Percentiles rank a stretch among this genome's conserved stretches.
phyloP scores from a whole-genome alignment of 1,139 yeast genomes.

The Hansenula sp. region DNA sequence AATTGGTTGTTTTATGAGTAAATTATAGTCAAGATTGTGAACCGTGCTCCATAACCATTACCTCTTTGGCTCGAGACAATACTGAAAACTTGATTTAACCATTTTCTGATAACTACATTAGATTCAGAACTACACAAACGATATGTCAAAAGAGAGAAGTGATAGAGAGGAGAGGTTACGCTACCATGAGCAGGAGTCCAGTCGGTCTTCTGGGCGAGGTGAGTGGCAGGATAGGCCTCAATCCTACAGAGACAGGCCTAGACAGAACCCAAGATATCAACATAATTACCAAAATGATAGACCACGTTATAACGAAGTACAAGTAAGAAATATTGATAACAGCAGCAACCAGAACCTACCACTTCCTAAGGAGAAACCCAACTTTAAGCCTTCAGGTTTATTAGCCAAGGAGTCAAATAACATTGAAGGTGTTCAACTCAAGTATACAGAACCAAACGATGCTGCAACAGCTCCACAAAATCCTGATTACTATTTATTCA shows the following conservation, averaged over 20 bases:
- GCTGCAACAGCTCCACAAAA: constrained; percentile 29
- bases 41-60: too few species aligned
- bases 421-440: constrained; percentile 34
- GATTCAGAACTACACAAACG: not conserved
- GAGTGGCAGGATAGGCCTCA: not conserved
- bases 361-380: constrained; percentile 28
- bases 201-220: not conserved
- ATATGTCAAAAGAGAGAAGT: not conserved
- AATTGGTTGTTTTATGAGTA: too few species aligned
- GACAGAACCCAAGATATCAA: constrained; percentile 1
- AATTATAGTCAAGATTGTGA: too few species aligned
- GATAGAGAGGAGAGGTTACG: constrained; percentile 4
- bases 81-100: too few species aligned
- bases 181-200: not conserved
- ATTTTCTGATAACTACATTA: too few species aligned
- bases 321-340: not conserved
- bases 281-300: not conserved
- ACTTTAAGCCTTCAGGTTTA: constrained; percentile 41
- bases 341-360: not conserved
- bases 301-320: not conserved
- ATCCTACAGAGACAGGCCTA: not conserved
- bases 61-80: too few species aligned
- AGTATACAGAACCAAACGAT: constrained; percentile 42
- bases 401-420: constrained; percentile 40
- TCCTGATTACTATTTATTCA: constrained; percentile 21